Percentiles rank a stretch among this genome's conserved stretches.
Conservation (phyloP, 371 early-diverging fungal species). For the Apophysomyces ossiformis region DNA sequence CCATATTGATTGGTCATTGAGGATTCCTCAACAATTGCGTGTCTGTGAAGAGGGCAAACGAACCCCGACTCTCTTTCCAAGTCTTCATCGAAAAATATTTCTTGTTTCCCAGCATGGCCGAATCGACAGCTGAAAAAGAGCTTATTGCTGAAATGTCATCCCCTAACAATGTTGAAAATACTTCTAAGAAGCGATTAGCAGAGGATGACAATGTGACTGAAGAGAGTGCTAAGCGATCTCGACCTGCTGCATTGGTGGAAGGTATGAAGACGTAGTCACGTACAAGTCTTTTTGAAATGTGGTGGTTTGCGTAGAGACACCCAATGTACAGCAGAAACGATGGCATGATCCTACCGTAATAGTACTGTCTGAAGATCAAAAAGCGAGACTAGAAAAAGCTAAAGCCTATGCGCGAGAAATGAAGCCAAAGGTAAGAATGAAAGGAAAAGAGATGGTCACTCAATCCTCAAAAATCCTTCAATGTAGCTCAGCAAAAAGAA, state of each 20-base stretch:
- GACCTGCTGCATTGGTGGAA: neutral
- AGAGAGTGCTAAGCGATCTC: neutral
- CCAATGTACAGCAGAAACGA: neutral
- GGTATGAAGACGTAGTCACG: neutral
- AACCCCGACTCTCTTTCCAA: no score
- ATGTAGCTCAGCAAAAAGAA: slow-evolving; percentile 44
- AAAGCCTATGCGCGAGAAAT: slow-evolving; percentile 55
- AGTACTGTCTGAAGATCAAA: slow-evolving; percentile 28
- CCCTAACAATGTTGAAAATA: neutral
- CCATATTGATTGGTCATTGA: no score
- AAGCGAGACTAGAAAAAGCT: slow-evolving; percentile 49
- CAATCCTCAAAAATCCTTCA: neutral
- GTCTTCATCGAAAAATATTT: neutral
- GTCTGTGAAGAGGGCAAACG: no score
- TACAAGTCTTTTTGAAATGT: neutral
- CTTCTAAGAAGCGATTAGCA: neutral
- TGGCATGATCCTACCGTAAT: slow-evolving; percentile 4
- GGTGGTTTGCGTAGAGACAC: neutral
- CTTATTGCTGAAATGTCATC: neutral
- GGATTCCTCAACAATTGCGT: no score
- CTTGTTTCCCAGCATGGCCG: neutral
- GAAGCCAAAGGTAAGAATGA: slow-evolving; percentile 31
- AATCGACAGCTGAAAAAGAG: neutral
- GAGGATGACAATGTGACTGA: neutral
- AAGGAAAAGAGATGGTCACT: neutral